These are phyloP conservation scores for Hygrophorus pudorinus DNA, from an alignment of 768 basidiomycete genomes.

Conservation along the genomic window DNA sequence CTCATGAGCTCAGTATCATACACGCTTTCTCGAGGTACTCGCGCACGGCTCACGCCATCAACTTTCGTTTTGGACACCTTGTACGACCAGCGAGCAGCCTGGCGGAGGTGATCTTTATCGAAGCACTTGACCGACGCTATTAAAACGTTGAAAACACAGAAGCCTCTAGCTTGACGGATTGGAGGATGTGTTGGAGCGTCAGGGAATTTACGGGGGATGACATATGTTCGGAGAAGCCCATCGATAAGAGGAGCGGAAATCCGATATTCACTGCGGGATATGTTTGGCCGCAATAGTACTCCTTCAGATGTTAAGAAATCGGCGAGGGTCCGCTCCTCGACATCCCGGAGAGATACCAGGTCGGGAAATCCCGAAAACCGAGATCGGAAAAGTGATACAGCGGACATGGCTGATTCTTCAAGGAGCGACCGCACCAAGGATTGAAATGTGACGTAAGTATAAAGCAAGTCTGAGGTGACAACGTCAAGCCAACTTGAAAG, in stretches of 20 bases:
- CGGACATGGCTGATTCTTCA: background rate
- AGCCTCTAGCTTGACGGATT: background rate
- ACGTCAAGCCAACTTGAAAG: background rate
- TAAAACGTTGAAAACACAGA: background rate
- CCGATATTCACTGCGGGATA: background rate
- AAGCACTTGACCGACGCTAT: background rate
- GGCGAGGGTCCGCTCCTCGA: too few species aligned
- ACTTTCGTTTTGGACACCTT: background rate
- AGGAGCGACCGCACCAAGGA: background rate
- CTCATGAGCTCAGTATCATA: too few species aligned
- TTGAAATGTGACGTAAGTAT: background rate
- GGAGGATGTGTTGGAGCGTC: too few species aligned
- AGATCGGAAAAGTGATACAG: background rate
- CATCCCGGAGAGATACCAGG: too few species aligned
- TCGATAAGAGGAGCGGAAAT: background rate
- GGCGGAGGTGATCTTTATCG: background rate
- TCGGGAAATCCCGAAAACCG: background rate
- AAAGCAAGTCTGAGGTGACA: background rate
- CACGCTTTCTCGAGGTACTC: slow-evolving; percentile 1
- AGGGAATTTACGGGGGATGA: too few species aligned
- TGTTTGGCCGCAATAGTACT: background rate
- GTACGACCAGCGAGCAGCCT: background rate
- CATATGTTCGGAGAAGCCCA: too few species aligned
- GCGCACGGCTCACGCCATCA: background rate
- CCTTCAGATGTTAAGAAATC: slow-evolving; percentile 1